Evolutionary conservation across 2,329 filamentous ascomycete genomes (phyloP), one percentile per base, ranked within the genome.

Genomic region (Ophiobolus disseminans): DNA sequence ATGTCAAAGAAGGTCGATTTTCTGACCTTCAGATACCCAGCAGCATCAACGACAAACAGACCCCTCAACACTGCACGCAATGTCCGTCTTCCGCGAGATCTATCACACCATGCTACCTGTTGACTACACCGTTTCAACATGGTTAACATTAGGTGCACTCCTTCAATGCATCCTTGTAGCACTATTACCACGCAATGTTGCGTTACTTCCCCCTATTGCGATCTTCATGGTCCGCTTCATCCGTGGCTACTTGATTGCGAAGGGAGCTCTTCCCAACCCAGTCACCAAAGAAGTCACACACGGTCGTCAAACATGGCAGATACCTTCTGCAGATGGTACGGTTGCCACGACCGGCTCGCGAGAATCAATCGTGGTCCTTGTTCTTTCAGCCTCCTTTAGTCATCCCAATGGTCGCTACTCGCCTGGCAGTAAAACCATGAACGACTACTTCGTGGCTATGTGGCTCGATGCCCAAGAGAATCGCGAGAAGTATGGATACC

Each of bases 51-150:
- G n/a, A 22, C 10, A 8, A 5, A 17, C 4, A 10, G 30, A 32
- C 16, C 30, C 16, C n/a, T 14, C 10, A 22, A n/a, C 19, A 40
- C n/a, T n/a, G n/a, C n/a, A n/a, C n/a, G n/a, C 21, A 16, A 28
- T 28, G 22, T 10, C n/a, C 7, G 16, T 16, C 14, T 10, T 40
- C 4, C 14, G 32, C 13, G 11, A 9, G 2, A 46, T 46, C 9
- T 19, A 40, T n/a, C 21, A 26, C 9, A 47, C 40, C 13, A 20
- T 46, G 23, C 10, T 30, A 37, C 8, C 39, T 3, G 31, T 8
- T n/a, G 55, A 55, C 36, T 52, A 48, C 26, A 38, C 28, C 3
- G 40, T 58, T 14, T 53, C 51, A 16, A 52, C 45, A 14, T 58
- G 48, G 51, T 34, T 58, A 7, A 32, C 48, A 13, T 14, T 58